These are phyloP conservation scores for Grosmannia penicillata DNA, from an alignment of 2,329 filamentous ascomycete genomes.

Conservation along the genomic window DNA sequence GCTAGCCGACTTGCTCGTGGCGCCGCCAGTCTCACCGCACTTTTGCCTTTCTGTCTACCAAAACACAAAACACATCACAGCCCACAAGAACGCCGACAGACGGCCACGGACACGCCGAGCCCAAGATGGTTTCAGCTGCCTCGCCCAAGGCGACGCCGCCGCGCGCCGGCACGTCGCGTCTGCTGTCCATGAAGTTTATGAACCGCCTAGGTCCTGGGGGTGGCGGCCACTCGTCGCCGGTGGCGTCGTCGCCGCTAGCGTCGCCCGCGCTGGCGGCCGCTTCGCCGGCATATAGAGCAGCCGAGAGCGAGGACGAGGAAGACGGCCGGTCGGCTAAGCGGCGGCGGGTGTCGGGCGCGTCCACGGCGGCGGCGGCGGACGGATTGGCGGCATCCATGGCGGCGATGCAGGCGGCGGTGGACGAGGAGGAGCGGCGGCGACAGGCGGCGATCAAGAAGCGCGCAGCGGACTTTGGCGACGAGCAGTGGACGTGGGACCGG, in stretches of 20 bases:
- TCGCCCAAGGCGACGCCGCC: constrained; percentile 16
- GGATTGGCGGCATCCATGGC: constrained; percentile 25
- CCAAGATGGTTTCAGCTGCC: constrained; percentile 4
- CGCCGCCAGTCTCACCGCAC: too few relatives aligned
- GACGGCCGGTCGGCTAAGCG: constrained; percentile 42
- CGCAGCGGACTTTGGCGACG: constrained; percentile 49
- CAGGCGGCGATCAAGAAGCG: constrained; percentile 46
- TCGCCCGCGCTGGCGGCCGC: constrained; percentile 23
- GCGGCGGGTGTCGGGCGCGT: constrained; percentile 27
- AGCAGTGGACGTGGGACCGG: constrained; percentile 59
- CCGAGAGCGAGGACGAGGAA: background rate
- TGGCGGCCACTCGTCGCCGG: constrained; percentile 26
- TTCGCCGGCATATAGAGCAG: constrained; percentile 18
- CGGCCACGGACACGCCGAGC: background rate
- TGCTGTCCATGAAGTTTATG: constrained; percentile 97
- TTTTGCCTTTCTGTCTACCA: background rate
- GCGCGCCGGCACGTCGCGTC: constrained; percentile 57
- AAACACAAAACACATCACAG: background rate
- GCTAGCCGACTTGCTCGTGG: too few relatives aligned
- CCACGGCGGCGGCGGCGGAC: too few relatives aligned
- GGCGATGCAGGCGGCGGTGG: constrained; percentile 47
- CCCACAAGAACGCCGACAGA: too few relatives aligned
- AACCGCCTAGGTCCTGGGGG: constrained; percentile 55
- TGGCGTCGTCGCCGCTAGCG: constrained; percentile 4
- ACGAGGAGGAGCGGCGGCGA: constrained; percentile 51